Percentiles rank a stretch among this genome's conserved stretches.
Evolutionary conservation across 202 grass and related monocot species (phyloP).

Genomic region (Digitaria exilis): DNA sequence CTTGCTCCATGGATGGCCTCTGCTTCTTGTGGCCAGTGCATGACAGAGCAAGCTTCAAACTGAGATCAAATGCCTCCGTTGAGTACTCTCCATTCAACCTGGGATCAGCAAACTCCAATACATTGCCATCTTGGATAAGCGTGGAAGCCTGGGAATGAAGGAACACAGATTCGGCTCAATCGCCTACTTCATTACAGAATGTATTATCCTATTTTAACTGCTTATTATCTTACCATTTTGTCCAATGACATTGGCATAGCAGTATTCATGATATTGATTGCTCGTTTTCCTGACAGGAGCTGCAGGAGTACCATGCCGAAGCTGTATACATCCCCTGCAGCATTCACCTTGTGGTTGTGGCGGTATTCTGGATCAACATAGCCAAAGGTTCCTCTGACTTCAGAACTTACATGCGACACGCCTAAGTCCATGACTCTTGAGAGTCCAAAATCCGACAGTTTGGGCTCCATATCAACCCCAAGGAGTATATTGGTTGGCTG

Average conservation of each 20-base stretch:
- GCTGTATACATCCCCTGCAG: conserved; percentile 74
- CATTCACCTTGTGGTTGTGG: conserved; percentile 66
- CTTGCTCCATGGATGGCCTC: conserved; percentile 65
- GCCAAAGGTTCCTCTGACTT: conserved; percentile 80
- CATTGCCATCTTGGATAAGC: conserved; percentile 48
- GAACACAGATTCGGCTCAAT: not conserved
- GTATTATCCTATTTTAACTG: not conserved
- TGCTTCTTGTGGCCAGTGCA: conserved; percentile 69
- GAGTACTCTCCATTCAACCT: conserved; percentile 58
- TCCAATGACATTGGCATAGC: conserved; percentile 63
- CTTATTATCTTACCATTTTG: conserved; percentile 52
- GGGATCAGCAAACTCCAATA: conserved; percentile 61
- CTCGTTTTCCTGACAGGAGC: conserved; percentile 60
- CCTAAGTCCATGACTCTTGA: conserved; percentile 61
- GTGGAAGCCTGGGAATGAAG: conserved; percentile 51
- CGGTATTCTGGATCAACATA: conserved; percentile 85
- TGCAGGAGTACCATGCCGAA: conserved; percentile 75
- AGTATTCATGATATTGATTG: conserved; percentile 63
- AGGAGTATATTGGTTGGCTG: conserved; percentile 84
- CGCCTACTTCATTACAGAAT: not conserved
- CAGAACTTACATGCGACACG: conserved; percentile 62
- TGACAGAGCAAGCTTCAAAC: conserved; percentile 62
- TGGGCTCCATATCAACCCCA: conserved; percentile 62
- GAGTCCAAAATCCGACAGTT: conserved; percentile 65
- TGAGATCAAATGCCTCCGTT: conserved; percentile 58